Evolutionary conservation across 2,329 filamentous ascomycete species (phyloP).

Genomic region (Clathrospora elynae): DNA sequence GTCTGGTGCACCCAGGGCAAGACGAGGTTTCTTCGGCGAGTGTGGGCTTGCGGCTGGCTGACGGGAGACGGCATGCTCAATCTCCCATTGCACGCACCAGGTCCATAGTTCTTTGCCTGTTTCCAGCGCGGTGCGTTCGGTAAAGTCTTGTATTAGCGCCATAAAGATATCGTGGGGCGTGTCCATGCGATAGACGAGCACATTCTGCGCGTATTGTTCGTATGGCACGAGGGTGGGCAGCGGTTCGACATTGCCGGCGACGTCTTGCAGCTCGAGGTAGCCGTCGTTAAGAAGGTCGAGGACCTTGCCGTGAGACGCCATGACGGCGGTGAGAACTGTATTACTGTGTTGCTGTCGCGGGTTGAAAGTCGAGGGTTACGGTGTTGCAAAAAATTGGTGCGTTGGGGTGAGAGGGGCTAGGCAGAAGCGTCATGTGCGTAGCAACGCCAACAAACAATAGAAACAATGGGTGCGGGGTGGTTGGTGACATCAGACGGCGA

Average conservation of each 20-base stretch:
- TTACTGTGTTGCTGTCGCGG: not conserved
- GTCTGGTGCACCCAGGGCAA: slow-evolving; percentile 9
- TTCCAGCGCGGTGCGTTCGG: slow-evolving; percentile 24
- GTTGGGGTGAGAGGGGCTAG: slow-evolving; percentile 8
- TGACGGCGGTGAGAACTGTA: slow-evolving; percentile 12
- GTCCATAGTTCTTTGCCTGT: slow-evolving; percentile 38
- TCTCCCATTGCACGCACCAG: slow-evolving; percentile 42
- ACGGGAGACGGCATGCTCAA: slow-evolving; percentile 13
- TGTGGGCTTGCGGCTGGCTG: slow-evolving; percentile 7
- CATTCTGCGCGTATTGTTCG: slow-evolving; percentile 30
- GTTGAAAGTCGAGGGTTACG: not conserved
- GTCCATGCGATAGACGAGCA: slow-evolving; percentile 38
- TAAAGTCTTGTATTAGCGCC: slow-evolving; percentile 38
- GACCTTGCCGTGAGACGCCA: slow-evolving; percentile 39
- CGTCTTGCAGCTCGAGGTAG: slow-evolving; percentile 40
- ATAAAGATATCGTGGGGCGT: slow-evolving; percentile 32
- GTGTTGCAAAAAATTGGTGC: not conserved
- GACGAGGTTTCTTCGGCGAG: slow-evolving; percentile 33
- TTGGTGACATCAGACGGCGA: not conserved
- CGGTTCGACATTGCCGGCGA: slow-evolving; percentile 37
- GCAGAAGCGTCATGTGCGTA: slow-evolving; percentile 6
- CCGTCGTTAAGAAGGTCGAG: slow-evolving; percentile 41
- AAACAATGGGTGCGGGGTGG: slow-evolving; percentile 7
- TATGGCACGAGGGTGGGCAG: slow-evolving; percentile 41
- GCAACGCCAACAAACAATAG: slow-evolving; percentile 12